These are phyloP conservation scores for Cordyceps cateniannulata DNA, from an alignment of 2,329 filamentous ascomycete genomes.

Conservation along the genomic window DNA sequence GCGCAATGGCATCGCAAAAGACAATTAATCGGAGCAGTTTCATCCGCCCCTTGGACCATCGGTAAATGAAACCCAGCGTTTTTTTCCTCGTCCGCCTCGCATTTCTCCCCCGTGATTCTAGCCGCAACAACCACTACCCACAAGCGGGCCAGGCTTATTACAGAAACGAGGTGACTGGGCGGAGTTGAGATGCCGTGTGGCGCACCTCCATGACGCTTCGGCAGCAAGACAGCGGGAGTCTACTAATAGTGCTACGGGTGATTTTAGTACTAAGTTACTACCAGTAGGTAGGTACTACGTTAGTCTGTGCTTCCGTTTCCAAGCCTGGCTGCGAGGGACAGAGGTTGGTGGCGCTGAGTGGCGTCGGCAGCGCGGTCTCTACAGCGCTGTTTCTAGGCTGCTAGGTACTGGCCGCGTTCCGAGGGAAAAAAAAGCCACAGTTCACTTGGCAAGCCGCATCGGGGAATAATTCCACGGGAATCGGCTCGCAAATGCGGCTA, in stretches of 20 bases:
- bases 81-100: not conserved
- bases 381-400: too few relatives aligned
- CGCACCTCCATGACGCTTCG: slow-evolving; percentile 1
- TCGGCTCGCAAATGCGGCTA: slow-evolving; percentile 4
- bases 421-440: not conserved
- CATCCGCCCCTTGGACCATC: not conserved
- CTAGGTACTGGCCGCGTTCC: not conserved
- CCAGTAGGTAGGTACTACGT: too few relatives aligned
- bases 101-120: too few relatives aligned
- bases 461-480: slow-evolving; percentile 7
- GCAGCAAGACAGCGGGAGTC: not conserved
- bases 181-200: not conserved
- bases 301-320: too few relatives aligned
- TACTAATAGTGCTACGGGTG: not conserved
- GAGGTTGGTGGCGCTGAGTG: not conserved
- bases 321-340: not conserved
- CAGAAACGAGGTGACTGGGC: not conserved
- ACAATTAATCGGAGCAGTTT: not conserved
- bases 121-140: not conserved
- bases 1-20: not conserved
- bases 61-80: not conserved
- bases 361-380: not conserved
- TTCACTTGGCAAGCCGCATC: slow-evolving; percentile 1
- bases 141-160: not conserved
- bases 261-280: not conserved